These are phyloP conservation scores for Castanospermum australe DNA, from an alignment of 306 rosid genomes.

Conservation along the genomic window DNA sequence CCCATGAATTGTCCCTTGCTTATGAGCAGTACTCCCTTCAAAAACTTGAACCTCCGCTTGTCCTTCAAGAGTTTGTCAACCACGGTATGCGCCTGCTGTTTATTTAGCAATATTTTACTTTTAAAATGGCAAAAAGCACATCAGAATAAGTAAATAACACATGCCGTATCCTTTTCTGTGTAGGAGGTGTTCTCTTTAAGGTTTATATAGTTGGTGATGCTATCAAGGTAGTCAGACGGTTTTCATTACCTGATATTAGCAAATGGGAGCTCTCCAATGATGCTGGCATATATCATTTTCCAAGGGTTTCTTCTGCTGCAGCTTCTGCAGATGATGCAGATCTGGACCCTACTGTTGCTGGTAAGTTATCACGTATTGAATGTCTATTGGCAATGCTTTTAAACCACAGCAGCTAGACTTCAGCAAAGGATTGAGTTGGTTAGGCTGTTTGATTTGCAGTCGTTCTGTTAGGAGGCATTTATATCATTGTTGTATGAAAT, in stretches of 20 bases:
- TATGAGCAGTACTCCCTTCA: constrained; percentile 75
- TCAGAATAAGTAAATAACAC: neutral
- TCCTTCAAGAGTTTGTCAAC: constrained; percentile 91
- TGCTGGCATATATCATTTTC: constrained; percentile 71
- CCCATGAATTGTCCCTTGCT: constrained; percentile 86
- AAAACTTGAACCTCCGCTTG: constrained; percentile 89
- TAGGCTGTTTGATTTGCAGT: neutral
- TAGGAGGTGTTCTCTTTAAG: constrained; percentile 93
- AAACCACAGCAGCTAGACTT: neutral
- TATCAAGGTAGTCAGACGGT: constrained; percentile 88
- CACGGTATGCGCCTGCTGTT: constrained; percentile 59
- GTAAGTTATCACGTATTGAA: constrained; percentile 40
- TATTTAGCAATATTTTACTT: constrained; percentile 6
- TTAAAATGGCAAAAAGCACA: neutral
- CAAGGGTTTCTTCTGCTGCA: constrained; percentile 95
- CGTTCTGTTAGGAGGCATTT: neutral
- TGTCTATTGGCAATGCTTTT: neutral
- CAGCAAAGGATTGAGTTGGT: neutral
- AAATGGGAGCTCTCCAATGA: constrained; percentile 69
- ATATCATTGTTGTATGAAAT: neutral
- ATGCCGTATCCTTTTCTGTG: constrained; percentile 22
- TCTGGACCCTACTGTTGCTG: constrained; percentile 82
- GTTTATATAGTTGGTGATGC: constrained; percentile 94
- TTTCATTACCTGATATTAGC: constrained; percentile 83
- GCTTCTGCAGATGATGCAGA: constrained; percentile 97